Percentiles rank a stretch among this genome's conserved stretches.
Evolutionary conservation across 2,329 filamentous ascomycete genomes (phyloP).

Genomic region (Ramularia collo-cygni): DNA sequence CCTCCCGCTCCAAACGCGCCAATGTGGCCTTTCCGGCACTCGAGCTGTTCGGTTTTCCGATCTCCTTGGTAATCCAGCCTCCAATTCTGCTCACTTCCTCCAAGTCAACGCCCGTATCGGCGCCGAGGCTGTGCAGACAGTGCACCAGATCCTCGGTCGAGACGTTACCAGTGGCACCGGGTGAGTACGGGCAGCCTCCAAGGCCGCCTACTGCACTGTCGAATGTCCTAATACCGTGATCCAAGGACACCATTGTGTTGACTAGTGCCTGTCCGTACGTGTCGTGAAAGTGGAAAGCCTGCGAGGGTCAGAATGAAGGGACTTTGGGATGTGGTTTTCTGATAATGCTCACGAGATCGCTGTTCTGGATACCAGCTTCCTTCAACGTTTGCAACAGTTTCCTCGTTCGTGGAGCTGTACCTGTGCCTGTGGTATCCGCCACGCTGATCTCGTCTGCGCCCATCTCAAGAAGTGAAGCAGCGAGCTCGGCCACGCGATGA

Average conservation of each 20-base stretch:
- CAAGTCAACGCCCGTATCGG: slow-evolving; percentile 66
- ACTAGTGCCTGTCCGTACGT: slow-evolving; percentile 82
- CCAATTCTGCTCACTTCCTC: slow-evolving; percentile 62
- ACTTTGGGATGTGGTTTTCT: no score
- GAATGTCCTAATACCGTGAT: slow-evolving; percentile 71
- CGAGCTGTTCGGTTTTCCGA: slow-evolving; percentile 56
- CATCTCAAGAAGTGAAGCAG: slow-evolving; percentile 65
- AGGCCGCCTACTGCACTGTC: slow-evolving; percentile 74
- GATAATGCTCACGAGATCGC: slow-evolving; percentile 52
- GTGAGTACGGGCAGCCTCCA: slow-evolving; percentile 78
- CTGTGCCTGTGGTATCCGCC: slow-evolving; percentile 87
- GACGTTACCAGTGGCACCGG: slow-evolving; percentile 80
- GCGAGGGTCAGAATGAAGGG: no score
- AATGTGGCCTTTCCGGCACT: slow-evolving; percentile 58
- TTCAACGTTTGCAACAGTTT: slow-evolving; percentile 58
- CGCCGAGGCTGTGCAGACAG: slow-evolving; percentile 63
- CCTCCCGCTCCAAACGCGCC: slow-evolving; percentile 19
- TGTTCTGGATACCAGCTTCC: slow-evolving; percentile 60
- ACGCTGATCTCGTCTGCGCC: slow-evolving; percentile 87
- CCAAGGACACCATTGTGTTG: slow-evolving; percentile 69
- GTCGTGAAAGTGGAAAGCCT: slow-evolving; percentile 72
- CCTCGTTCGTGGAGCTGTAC: slow-evolving; percentile 64
- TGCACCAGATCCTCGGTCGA: slow-evolving; percentile 80
- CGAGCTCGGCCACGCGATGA: slow-evolving; percentile 54
- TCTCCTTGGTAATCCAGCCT: slow-evolving; percentile 60